phyloP scores from a whole-genome alignment of 257 asterid species.

The Solanum microdontum region DNA sequence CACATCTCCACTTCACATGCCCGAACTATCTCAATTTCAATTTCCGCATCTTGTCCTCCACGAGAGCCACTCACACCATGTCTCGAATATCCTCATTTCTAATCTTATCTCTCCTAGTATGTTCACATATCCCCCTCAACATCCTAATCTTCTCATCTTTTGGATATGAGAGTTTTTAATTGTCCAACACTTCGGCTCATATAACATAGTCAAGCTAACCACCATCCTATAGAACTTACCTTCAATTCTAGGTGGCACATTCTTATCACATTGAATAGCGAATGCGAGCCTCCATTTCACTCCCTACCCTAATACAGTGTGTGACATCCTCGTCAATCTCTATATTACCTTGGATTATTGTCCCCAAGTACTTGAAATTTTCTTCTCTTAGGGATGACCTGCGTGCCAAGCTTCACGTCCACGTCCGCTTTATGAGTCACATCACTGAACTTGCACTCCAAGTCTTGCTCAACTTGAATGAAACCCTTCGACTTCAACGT shows the following conservation, averaged over 20 bases:
- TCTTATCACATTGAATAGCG: neutral
- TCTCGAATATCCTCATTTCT: neutral
- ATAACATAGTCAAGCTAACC: neutral
- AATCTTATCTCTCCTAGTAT: neutral
- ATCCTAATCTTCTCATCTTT: neutral
- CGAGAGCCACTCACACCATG: neutral
- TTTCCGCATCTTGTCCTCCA: neutral
- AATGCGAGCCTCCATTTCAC: neutral
- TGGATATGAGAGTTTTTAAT: neutral
- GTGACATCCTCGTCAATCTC: neutral
- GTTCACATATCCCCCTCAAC: neutral
- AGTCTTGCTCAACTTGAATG: neutral
- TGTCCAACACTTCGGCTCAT: neutral
- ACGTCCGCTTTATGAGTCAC: neutral
- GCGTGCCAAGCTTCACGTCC: neutral
- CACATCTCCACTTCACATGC: neutral
- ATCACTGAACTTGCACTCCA: neutral
- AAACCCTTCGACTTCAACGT: neutral
- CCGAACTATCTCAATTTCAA: neutral
- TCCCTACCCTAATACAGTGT: neutral
- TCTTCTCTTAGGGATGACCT: neutral
- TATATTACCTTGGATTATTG: neutral
- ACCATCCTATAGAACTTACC: neutral
- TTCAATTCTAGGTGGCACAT: neutral
- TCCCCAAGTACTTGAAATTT: neutral